phyloP scores from a whole-genome alignment of 78 protist genomes.

The Dictyostelium capitatum region DNA sequence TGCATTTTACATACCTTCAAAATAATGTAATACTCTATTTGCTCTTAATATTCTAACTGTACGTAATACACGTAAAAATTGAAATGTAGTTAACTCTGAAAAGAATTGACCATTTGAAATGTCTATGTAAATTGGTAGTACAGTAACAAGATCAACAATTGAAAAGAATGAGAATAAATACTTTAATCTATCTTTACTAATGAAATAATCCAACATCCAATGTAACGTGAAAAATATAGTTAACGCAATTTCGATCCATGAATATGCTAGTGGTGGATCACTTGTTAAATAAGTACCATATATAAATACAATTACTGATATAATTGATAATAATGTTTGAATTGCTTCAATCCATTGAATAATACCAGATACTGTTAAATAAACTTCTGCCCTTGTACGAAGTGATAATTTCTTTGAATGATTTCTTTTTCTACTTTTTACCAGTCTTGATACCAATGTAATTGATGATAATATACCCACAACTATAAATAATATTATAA shows the following conservation, averaged over 20 bases:
- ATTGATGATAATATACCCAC: background rate
- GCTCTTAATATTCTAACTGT: conserved; percentile 75
- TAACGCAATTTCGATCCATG: conserved; percentile 50
- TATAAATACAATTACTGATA: conserved; percentile 60
- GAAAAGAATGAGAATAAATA: conserved; percentile 74
- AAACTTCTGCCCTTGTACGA: conserved; percentile 53
- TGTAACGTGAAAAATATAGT: conserved; percentile 68
- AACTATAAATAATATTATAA: conserved; percentile 19
- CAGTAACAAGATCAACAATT: conserved; percentile 61
- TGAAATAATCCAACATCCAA: conserved; percentile 76
- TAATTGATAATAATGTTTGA: conserved; percentile 43
- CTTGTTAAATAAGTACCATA: conserved; percentile 57
- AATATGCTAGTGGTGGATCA: conserved; percentile 39
- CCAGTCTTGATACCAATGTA: conserved; percentile 41
- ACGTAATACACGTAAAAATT: conserved; percentile 71
- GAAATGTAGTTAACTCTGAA: conserved; percentile 55
- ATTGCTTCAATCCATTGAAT: conserved; percentile 79
- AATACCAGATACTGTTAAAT: conserved; percentile 70
- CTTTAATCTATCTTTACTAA: conserved; percentile 60
- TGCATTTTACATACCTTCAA: conserved; percentile 61
- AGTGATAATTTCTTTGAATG: conserved; percentile 34
- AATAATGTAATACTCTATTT: conserved; percentile 74
- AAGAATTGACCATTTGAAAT: conserved; percentile 50
- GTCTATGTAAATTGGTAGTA: conserved; percentile 68
- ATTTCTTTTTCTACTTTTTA: background rate